Evolutionary conservation across 2,329 filamentous ascomycete genomes (phyloP).

Genomic region (Pseudogymnoascus pannorum): DNA sequence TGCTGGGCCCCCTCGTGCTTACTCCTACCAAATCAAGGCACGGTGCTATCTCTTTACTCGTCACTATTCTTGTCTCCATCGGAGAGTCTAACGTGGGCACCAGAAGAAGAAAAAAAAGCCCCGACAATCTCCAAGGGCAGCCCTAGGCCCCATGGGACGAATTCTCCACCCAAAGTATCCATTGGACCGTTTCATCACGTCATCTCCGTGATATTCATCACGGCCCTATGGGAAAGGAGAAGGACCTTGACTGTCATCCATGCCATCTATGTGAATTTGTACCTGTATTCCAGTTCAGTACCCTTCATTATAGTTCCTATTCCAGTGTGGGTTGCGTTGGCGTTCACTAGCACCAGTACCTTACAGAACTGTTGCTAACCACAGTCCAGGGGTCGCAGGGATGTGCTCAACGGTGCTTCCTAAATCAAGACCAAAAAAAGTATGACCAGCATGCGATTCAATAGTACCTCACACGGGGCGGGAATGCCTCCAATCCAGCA

Average conservation of each 20-base stretch:
- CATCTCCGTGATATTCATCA: slow-evolving; percentile 3
- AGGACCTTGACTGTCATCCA: not conserved
- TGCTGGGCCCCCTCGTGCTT: not conserved
- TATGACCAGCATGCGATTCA: not conserved
- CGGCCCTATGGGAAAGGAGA: not conserved
- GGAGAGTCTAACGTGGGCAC: not conserved
- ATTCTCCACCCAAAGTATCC: not conserved
- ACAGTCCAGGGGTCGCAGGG: not conserved
- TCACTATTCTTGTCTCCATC: not conserved
- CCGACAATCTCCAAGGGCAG: not conserved
- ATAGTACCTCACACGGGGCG: not conserved
- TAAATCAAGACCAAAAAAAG: not conserved
- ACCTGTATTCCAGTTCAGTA: not conserved
- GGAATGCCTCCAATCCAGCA: not conserved
- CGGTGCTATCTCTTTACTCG: not conserved
- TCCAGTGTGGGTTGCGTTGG: not conserved
- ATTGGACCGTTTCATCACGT: slow-evolving; percentile 8
- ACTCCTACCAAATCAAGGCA: slow-evolving; percentile 3
- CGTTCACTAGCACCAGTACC: slow-evolving; percentile 5
- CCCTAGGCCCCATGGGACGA: not conserved
- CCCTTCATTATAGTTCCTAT: too few relatives aligned
- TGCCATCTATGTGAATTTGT: not conserved
- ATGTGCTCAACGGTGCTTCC: not conserved
- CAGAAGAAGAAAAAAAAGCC: not conserved
- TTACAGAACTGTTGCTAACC: not conserved